These are phyloP conservation scores for Coffea eugenioides DNA, from an alignment of 257 asterid genomes.

Conservation along the genomic window DNA sequence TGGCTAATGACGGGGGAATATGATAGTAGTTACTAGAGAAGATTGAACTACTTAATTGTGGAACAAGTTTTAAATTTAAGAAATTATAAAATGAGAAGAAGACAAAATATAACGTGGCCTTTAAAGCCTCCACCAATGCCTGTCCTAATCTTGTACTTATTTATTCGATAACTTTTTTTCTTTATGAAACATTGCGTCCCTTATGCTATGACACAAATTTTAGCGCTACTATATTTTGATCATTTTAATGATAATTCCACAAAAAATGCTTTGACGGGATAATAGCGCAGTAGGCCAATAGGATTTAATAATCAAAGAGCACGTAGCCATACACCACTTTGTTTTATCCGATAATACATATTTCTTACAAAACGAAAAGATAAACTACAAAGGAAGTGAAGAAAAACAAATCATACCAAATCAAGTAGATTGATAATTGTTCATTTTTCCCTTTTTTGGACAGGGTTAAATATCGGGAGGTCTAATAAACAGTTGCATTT, in stretches of 20 bases:
- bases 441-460: neutral
- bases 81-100: too few species aligned
- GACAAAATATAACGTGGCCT: too few species aligned
- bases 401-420: too few species aligned
- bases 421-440: neutral
- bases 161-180: too few species aligned
- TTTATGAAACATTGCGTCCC: neutral
- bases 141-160: neutral
- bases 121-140: neutral
- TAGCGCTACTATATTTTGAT: neutral
- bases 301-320: neutral
- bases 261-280: too few species aligned
- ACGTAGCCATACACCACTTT: neutral
- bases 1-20: too few species aligned
- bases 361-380: too few species aligned
- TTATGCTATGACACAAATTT: too few species aligned
- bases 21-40: too few species aligned
- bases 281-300: neutral
- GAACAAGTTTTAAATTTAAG: too few species aligned
- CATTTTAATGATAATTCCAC: too few species aligned
- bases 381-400: neutral
- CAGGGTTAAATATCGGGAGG: constrained; percentile 25
- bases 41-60: too few species aligned
- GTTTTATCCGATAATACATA: neutral
- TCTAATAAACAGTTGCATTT: constrained; percentile 49